Conservation (phyloP, 805 yeast genomes). For the Saturnispora hagleri region DNA sequence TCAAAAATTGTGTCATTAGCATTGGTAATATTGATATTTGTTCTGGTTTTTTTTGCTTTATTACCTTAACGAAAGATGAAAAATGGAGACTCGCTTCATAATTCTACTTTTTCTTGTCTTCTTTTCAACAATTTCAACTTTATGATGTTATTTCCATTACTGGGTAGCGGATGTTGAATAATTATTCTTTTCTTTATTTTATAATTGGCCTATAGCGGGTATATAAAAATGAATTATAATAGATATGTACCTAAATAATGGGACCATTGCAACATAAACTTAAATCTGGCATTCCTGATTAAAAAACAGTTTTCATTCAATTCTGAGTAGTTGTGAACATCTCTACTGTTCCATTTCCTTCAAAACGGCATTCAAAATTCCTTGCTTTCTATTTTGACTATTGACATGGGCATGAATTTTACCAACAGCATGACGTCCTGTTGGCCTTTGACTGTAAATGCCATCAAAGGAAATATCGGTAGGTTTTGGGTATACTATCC, state of each 20-base stretch:
- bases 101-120: background rate
- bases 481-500: conserved; percentile 59
- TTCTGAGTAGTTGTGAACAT: background rate
- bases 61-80: background rate
- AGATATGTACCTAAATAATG: background rate
- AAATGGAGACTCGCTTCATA: background rate
- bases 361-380: background rate
- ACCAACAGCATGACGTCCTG: background rate
- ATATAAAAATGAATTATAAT: background rate
- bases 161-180: background rate
- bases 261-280: background rate
- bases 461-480: conserved; percentile 23
- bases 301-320: too few relatives aligned
- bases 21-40: background rate
- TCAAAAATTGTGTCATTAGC: background rate
- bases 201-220: background rate
- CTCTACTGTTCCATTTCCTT: background rate
- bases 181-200: background rate
- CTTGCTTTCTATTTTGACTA: conserved; percentile 6
- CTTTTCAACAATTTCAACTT: background rate
- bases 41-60: background rate
- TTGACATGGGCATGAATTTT: conserved; percentile 9
- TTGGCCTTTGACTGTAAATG: background rate
- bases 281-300: background rate
- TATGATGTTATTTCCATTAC: background rate